Conservation (phyloP, 2,329 filamentous ascomycete genomes). For the Pyricularia grisea region DNA sequence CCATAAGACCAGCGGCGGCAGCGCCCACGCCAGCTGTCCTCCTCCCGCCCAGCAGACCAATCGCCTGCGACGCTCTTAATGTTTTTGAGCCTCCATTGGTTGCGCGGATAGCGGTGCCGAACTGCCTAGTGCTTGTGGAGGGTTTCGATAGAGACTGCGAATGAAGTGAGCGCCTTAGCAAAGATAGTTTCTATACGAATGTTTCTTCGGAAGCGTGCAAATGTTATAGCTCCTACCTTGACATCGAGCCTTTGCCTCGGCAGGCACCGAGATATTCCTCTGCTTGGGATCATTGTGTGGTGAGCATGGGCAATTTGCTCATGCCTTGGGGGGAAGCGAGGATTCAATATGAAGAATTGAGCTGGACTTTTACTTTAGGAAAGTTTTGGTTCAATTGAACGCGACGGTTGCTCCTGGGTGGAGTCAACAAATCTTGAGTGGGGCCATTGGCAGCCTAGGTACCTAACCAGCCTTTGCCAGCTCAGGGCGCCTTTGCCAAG, state of each 20-base stretch:
- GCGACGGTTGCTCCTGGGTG: neutral
- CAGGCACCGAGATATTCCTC: slow-evolving; percentile 26
- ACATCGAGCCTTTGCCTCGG: slow-evolving; percentile 2
- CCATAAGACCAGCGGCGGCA: neutral
- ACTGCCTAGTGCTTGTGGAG: slow-evolving; percentile 14
- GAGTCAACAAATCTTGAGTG: neutral
- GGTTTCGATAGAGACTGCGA: neutral
- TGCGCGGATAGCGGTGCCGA: slow-evolving; percentile 19
- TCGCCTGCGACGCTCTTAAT: neutral
- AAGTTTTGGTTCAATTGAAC: neutral
- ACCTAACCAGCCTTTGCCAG: neutral
- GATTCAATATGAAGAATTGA: neutral
- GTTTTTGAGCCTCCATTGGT: slow-evolving; percentile 7
- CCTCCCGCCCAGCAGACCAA: slow-evolving; percentile 10
- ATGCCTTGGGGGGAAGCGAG: neutral
- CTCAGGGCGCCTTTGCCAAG: too few species aligned
- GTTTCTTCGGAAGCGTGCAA: neutral
- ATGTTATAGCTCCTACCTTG: neutral
- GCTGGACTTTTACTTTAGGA: neutral
- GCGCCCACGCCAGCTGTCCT: slow-evolving; percentile 11
- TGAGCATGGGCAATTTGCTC: neutral
- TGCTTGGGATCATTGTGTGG: slow-evolving; percentile 41
- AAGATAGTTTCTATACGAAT: slow-evolving; percentile 6
- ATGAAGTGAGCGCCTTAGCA: slow-evolving; percentile 6
- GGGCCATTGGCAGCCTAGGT: neutral